A percentile compares a stretch with the other conserved stretches of the same genome.
Evolutionary conservation across 176 grass and related monocot genomes (phyloP).

Genomic region (Oryza coarctata): DNA sequence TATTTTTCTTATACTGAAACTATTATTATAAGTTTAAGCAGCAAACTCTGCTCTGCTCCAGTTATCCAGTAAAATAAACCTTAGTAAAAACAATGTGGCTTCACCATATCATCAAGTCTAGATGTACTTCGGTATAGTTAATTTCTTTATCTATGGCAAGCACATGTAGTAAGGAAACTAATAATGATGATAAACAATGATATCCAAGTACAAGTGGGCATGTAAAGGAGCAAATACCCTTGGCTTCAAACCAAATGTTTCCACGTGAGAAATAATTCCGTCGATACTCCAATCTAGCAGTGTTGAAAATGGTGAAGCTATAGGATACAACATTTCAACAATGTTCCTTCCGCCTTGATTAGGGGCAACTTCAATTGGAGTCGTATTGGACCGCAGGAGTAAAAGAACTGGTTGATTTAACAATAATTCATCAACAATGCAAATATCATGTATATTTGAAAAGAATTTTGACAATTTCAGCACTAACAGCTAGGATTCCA

Average conservation of each 20-base stretch:
- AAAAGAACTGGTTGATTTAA: not conserved
- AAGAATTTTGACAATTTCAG: not conserved
- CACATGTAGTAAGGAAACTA: not conserved
- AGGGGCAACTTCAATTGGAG: conserved; percentile 19
- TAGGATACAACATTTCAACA: conserved; percentile 31
- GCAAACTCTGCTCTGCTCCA: too few relatives aligned
- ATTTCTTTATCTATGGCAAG: not conserved
- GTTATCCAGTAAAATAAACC: too few relatives aligned
- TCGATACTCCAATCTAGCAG: conserved; percentile 33
- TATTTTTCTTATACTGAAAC: too few relatives aligned
- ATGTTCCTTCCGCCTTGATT: conserved; percentile 3
- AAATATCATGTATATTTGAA: not conserved
- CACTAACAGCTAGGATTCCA: not conserved
- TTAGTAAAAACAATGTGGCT: too few relatives aligned
- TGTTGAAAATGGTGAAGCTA: conserved; percentile 11
- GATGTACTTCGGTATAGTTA: too few relatives aligned
- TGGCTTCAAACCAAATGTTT: conserved; percentile 4
- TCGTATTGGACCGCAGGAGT: not conserved
- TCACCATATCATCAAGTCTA: too few relatives aligned
- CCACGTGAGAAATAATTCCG: conserved; percentile 20
- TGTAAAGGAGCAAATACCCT: conserved; percentile 6
- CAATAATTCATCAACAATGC: not conserved
- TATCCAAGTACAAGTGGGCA: not conserved
- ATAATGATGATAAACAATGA: not conserved
- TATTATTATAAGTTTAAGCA: too few relatives aligned